These are phyloP conservation scores for Pleurotus salmoneostramineus DNA, from an alignment of 768 basidiomycete species.

Conservation along the genomic window DNA sequence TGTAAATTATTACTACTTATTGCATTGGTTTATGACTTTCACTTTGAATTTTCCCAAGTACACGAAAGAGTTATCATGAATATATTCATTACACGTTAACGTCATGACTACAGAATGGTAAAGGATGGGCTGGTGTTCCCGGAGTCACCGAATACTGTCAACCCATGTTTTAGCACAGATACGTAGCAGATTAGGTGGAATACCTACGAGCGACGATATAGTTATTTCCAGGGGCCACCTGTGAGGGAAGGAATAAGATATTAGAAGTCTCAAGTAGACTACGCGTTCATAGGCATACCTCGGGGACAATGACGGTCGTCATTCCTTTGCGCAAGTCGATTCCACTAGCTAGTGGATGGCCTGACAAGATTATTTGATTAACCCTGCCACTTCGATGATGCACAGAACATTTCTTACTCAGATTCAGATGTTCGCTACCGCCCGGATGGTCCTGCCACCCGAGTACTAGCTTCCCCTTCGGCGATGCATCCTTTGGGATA, in stretches of 20 bases:
- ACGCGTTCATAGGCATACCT: background rate
- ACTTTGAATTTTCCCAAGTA: too few species aligned
- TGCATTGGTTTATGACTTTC: background rate
- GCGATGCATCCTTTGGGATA: background rate
- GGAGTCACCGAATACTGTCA: background rate
- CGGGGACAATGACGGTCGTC: background rate
- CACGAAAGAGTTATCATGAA: too few species aligned
- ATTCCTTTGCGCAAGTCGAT: background rate
- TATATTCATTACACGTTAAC: too few species aligned
- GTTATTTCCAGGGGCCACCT: background rate
- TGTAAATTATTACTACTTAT: background rate
- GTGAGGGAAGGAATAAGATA: background rate
- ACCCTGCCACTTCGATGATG: background rate
- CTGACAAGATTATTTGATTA: background rate
- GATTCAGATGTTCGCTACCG: background rate
- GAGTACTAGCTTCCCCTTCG: background rate
- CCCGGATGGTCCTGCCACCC: background rate
- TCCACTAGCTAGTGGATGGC: background rate
- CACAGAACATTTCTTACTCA: background rate
- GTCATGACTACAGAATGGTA: conserved; percentile 1
- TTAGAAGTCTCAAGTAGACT: background rate
- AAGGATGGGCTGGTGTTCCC: background rate
- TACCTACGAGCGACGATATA: background rate
- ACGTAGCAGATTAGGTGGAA: background rate
- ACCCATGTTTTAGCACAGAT: background rate